phyloP scores from a whole-genome alignment of 352 stramenopile genomes.

The Phytophthora sp. region DNA sequence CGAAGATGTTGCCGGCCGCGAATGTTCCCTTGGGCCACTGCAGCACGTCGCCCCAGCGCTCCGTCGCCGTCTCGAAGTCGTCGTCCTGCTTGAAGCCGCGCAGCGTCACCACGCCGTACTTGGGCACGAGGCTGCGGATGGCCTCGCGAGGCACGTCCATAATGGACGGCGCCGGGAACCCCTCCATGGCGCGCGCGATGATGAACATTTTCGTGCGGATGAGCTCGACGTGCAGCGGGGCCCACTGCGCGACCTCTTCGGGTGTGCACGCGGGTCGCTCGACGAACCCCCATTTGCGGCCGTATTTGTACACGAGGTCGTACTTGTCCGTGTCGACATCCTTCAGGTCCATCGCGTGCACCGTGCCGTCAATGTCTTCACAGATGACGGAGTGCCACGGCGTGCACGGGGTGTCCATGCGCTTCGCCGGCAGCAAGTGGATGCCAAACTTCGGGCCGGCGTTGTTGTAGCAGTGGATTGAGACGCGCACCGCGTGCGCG shows the following conservation, averaged over 20 bases:
- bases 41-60: slow-evolving; percentile 24
- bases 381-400: slow-evolving; percentile 20
- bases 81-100: slow-evolving; percentile 27
- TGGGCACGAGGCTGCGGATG: slow-evolving; percentile 18
- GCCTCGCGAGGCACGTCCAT: slow-evolving; percentile 18
- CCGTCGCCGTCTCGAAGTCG: slow-evolving; percentile 19
- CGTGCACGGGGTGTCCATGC: slow-evolving; percentile 5
- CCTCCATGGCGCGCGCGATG: slow-evolving; percentile 15
- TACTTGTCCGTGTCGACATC: slow-evolving; percentile 30
- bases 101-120: slow-evolving; percentile 17
- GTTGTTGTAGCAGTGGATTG: slow-evolving; percentile 29
- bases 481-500: slow-evolving; percentile 16
- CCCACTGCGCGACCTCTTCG: slow-evolving; percentile 20
- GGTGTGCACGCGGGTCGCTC: slow-evolving; percentile 14
- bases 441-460: slow-evolving; percentile 25
- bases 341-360: slow-evolving; percentile 17
- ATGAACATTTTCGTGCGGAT: slow-evolving; percentile 27
- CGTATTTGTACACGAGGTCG: slow-evolving; percentile 26
- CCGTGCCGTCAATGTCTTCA: slow-evolving; percentile 15
- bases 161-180: slow-evolving; percentile 12
- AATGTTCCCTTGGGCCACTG: slow-evolving; percentile 27
- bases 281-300: slow-evolving; percentile 26
- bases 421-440: slow-evolving; percentile 15
- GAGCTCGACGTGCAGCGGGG: slow-evolving; percentile 18
- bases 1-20: slow-evolving; percentile 22